A percentile compares a stretch with the other conserved stretches of the same genome.
Conservation (phyloP, 1,139 yeast species). For the Citeromyces hawaiiensis region DNA sequence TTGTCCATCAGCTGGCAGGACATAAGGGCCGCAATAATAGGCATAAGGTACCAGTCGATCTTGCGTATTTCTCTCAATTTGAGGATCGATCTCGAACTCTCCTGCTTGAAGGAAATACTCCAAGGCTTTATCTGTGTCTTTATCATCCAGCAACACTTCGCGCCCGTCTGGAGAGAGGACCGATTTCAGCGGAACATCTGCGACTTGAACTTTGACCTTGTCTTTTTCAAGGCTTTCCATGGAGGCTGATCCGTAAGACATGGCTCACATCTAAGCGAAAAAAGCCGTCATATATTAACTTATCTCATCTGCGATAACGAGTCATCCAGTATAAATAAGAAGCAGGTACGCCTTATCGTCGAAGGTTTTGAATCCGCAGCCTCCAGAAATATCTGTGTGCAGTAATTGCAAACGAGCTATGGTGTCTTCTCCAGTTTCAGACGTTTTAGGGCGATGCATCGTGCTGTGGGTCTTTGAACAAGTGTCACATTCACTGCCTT, state of each 20-base stretch:
- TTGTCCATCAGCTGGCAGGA: constrained; percentile 24
- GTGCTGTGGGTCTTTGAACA: too few relatives aligned
- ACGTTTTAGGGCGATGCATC: too few relatives aligned
- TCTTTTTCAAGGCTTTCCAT: neutral
- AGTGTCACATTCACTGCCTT: too few relatives aligned
- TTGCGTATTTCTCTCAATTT: constrained; percentile 11
- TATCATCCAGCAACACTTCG: neutral
- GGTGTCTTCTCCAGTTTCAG: too few relatives aligned
- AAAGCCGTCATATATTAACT: neutral
- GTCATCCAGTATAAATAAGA: neutral
- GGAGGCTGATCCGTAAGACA: neutral
- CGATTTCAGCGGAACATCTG: neutral
- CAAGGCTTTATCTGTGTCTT: neutral
- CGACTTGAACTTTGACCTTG: neutral
- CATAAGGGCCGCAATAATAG: constrained; percentile 7
- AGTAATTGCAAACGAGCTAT: too few relatives aligned
- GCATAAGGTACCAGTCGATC: constrained; percentile 12
- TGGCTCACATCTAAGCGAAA: neutral
- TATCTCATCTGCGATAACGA: neutral
- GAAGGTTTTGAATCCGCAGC: constrained; percentile 20
- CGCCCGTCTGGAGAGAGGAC: neutral
- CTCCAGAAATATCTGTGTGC: too few relatives aligned
- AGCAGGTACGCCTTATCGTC: too few relatives aligned
- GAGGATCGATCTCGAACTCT: constrained; percentile 15
- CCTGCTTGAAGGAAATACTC: neutral